Percentiles rank a stretch among this genome's conserved stretches.
These are phyloP conservation scores for Nemania sp. DNA, from an alignment of 2,329 filamentous ascomycete genomes.

Conservation along the genomic window DNA sequence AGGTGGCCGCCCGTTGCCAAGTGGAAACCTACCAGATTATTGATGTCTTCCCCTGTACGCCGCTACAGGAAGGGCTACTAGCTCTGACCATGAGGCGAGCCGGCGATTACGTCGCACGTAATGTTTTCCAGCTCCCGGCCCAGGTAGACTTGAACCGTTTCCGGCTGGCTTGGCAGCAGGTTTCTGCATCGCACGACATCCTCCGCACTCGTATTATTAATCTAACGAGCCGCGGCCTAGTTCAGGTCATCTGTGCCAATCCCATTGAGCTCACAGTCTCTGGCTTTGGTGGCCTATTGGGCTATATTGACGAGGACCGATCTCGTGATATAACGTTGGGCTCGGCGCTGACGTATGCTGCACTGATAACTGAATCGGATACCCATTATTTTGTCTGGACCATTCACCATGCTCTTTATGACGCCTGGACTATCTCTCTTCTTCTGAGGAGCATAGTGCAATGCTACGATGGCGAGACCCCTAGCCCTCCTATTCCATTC, in stretches of 20 bases:
- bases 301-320: slow-evolving; percentile 3
- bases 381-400: slow-evolving; percentile 33
- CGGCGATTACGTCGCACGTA: slow-evolving; percentile 11
- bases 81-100: slow-evolving; percentile 12
- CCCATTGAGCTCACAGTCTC: neutral
- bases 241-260: slow-evolving; percentile 13
- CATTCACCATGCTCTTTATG: slow-evolving; percentile 40
- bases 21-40: slow-evolving; percentile 7
- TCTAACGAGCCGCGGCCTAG: neutral
- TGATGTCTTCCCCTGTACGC: slow-evolving; percentile 24
- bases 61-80: slow-evolving; percentile 24
- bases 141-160: slow-evolving; percentile 14
- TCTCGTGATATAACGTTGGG: slow-evolving; percentile 3
- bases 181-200: neutral
- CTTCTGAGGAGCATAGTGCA: slow-evolving; percentile 14
- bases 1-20: slow-evolving; percentile 2
- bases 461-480: slow-evolving; percentile 19
- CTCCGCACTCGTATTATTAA: slow-evolving; percentile 9
- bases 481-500: slow-evolving; percentile 1
- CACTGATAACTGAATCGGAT: neutral
- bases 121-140: neutral
- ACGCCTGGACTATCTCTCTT: slow-evolving; percentile 38
- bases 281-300: neutral
- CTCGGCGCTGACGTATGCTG: neutral
- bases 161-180: slow-evolving; percentile 13